Base-by-base conservation (phyloP, 495 filamentous ascomycete species). In the Lichenothelia convexa region DNA sequence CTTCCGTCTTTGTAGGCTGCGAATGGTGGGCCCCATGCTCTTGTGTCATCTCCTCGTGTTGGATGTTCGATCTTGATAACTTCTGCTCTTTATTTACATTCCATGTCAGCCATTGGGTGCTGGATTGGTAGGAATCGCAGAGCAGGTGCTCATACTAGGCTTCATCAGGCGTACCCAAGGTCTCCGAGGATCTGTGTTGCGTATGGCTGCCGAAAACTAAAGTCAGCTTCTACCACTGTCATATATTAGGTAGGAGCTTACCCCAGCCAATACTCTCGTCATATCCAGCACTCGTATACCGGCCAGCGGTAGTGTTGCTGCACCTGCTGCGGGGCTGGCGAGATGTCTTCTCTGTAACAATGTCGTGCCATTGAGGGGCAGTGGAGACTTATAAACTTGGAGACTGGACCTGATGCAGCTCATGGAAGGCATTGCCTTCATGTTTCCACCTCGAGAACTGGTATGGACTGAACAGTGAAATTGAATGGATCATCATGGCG, bases 31-130 rank as follows among this genome's bases (percentile, higher is more conserved):
- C 89, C 89, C 89, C 89, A 97, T 32, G 85, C 84, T 41, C 89
- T 64, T 17, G 89, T 97, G 54, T 97, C 89, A 50, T 97, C 89
- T 20, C 89, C 89, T 26, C 81, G 67, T 0, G 66, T 70, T 4
- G 89, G 91, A 56, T 97, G 91, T 54, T 97, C 89, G 35, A 95
- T 69, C 54, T 97, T 97, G 58, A 97, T 93, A 2, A 97, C 71
- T 44, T 95, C 87, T 38, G 89, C 89, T 32, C 87, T 94, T 41
- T 30, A 18, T 4, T n/a, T n/a, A n/a, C n/a, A n/a, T n/a, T n/a
- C n/a, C n/a, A n/a, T n/a, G n/a, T n/a, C n/a, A n/a, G n/a, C n/a
- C n/a, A n/a, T n/a, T n/a, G n/a, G n/a, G n/a, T n/a, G n/a, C n/a
- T n/a, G n/a, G n/a, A n/a, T n/a, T n/a, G n/a, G n/a, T n/a, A n/a